These are phyloP conservation scores for Fusarium acutatum DNA, from an alignment of 2,329 filamentous ascomycete genomes.

Conservation along the genomic window DNA sequence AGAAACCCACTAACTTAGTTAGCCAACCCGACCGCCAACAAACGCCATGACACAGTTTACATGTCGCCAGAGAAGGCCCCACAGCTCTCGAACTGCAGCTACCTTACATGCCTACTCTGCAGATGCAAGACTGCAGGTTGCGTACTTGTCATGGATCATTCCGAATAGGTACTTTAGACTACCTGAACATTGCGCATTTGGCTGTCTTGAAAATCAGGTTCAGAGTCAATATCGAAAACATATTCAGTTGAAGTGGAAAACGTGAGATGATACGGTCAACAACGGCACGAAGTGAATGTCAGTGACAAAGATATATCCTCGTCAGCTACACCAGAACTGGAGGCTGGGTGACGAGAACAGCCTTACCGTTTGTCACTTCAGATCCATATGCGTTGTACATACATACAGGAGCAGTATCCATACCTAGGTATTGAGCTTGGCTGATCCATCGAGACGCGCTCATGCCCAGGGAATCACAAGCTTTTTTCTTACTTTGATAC, in stretches of 20 bases:
- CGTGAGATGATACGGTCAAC: neutral
- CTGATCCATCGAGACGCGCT: conserved; percentile 26
- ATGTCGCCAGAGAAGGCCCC: conserved; percentile 33
- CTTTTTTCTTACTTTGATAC: conserved; percentile 17
- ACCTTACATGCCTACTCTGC: conserved; percentile 16
- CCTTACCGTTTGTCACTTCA: neutral
- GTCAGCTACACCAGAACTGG: neutral
- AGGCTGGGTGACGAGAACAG: conserved; percentile 18
- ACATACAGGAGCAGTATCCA: neutral
- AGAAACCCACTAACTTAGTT: neutral
- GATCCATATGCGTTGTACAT: conserved; percentile 25
- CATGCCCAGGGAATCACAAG: conserved; percentile 22
- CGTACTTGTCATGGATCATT: conserved; percentile 15
- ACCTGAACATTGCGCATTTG: neutral
- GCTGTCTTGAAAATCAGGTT: neutral
- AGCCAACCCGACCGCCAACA: conserved; percentile 11
- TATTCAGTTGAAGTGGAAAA: neutral
- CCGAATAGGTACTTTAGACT: neutral
- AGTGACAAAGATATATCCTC: neutral
- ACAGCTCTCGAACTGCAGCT: conserved; percentile 33
- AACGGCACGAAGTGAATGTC: neutral
- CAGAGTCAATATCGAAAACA: neutral
- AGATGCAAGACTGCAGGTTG: neutral
- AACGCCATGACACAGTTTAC: conserved; percentile 21
- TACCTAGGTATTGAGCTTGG: conserved; percentile 3